These are phyloP conservation scores for Balansia obtecta DNA, from an alignment of 2,329 filamentous ascomycete species.

Conservation along the genomic window DNA sequence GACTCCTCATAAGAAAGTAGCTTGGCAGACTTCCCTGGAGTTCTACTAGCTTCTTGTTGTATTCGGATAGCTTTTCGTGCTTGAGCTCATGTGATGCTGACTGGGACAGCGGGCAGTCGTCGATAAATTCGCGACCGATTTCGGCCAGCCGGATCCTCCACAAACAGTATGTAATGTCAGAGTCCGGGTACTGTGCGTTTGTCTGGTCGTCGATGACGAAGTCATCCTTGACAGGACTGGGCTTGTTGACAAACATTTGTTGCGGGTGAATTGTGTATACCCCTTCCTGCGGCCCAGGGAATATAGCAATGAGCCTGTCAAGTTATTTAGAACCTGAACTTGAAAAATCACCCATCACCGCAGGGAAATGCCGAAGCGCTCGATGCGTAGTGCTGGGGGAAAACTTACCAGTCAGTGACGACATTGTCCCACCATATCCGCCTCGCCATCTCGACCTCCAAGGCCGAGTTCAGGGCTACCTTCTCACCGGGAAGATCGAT, in stretches of 20 bases:
- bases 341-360: not conserved
- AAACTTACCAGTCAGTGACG: constrained; percentile 3
- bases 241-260: constrained; percentile 6
- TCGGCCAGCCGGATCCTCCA: constrained; percentile 3
- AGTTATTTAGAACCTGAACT: not conserved
- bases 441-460: constrained; percentile 4
- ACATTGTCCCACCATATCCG: constrained; percentile 6
- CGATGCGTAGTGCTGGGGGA: not conserved
- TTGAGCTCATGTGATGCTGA: not conserved
- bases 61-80: constrained; percentile 1
- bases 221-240: not conserved
- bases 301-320: constrained; percentile 2
- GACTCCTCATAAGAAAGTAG: not conserved
- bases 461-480: not conserved
- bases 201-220: no score
- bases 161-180: not conserved
- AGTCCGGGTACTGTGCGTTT: not conserved
- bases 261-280: constrained; percentile 5
- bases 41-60: constrained; percentile 1
- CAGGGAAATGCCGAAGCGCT: not conserved
- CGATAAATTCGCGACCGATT: not conserved
- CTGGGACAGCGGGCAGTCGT: constrained; percentile 2
- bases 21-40: constrained; percentile 3
- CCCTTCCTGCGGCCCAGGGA: constrained; percentile 3
- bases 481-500: constrained; percentile 1